Conservation (phyloP, 2,329 filamentous ascomycete species). For the Escovopsis sp. region DNA sequence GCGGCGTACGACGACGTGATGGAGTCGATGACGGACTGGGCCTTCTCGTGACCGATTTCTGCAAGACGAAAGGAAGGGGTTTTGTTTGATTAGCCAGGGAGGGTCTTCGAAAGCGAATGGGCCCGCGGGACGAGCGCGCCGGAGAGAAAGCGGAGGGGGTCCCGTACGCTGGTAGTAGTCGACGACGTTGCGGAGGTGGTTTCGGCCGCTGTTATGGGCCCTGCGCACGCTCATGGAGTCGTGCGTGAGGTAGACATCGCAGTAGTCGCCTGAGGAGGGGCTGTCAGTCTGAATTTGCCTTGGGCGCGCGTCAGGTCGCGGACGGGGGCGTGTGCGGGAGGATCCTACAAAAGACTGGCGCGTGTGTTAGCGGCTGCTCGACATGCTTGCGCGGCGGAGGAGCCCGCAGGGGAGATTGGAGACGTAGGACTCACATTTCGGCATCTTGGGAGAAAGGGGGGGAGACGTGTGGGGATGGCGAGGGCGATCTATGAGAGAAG, state of each 20-base stretch:
- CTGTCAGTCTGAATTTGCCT: slow-evolving; percentile 21
- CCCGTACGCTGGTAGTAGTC: slow-evolving; percentile 88
- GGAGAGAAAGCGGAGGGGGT: background rate
- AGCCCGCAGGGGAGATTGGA: no score
- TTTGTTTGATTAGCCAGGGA: no score
- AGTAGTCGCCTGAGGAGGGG: slow-evolving; percentile 64
- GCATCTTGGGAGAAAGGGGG: slow-evolving; percentile 62
- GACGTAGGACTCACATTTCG: slow-evolving; percentile 58
- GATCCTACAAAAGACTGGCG: slow-evolving; percentile 17
- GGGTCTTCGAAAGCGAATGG: background rate
- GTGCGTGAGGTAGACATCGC: slow-evolving; percentile 99
- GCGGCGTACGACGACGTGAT: slow-evolving; percentile 93
- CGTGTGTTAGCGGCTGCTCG: slow-evolving; percentile 6
- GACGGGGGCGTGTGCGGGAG: slow-evolving; percentile 3
- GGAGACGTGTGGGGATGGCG: background rate
- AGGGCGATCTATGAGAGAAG: background rate
- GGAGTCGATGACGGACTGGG: slow-evolving; percentile 93
- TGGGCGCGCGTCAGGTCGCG: background rate
- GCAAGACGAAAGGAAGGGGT: background rate
- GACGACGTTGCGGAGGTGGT: slow-evolving; percentile 93
- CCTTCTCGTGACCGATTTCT: slow-evolving; percentile 98
- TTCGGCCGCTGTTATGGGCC: slow-evolving; percentile 91
- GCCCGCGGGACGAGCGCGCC: no score
- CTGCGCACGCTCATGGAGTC: slow-evolving; percentile 99
- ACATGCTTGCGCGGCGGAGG: no score